These are phyloP conservation scores for Starmerella apis DNA, from an alignment of 805 yeast species.

Conservation along the genomic window DNA sequence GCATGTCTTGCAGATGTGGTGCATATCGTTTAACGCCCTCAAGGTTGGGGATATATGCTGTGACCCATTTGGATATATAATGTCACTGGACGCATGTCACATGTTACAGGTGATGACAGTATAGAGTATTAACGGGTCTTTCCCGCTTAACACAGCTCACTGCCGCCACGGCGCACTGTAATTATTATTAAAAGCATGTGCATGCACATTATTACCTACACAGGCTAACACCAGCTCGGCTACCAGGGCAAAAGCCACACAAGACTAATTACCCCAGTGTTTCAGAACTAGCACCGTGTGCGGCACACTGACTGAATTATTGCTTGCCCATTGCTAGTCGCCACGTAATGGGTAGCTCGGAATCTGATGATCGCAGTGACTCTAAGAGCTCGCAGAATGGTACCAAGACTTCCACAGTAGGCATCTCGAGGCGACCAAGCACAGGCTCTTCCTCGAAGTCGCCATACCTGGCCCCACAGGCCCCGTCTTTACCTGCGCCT, in stretches of 20 bases:
- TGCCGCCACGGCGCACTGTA: background rate
- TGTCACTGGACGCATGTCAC: no score
- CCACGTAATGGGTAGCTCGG: slow-evolving; percentile 6
- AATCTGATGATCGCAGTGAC: slow-evolving; percentile 4
- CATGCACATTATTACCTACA: background rate
- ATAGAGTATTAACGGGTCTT: no score
- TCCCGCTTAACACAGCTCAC: no score
- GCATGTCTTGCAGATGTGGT: no score
- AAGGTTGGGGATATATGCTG: no score
- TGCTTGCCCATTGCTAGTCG: background rate
- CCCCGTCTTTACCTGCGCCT: background rate
- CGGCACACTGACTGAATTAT: background rate
- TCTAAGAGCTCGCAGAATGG: background rate
- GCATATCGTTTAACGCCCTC: no score
- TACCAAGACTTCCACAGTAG: background rate
- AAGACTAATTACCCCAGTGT: slow-evolving; percentile 1
- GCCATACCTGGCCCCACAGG: background rate
- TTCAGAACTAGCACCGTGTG: background rate
- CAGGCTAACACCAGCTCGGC: background rate
- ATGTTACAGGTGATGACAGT: no score
- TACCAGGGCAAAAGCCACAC: slow-evolving; percentile 4
- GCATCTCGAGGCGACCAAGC: background rate
- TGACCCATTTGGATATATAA: no score
- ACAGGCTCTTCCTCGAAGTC: slow-evolving; percentile 1
- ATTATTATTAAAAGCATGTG: background rate